These are phyloP conservation scores for Cardamine resedifolia DNA, from an alignment of 345 rosid genomes.

Conservation along the genomic window DNA sequence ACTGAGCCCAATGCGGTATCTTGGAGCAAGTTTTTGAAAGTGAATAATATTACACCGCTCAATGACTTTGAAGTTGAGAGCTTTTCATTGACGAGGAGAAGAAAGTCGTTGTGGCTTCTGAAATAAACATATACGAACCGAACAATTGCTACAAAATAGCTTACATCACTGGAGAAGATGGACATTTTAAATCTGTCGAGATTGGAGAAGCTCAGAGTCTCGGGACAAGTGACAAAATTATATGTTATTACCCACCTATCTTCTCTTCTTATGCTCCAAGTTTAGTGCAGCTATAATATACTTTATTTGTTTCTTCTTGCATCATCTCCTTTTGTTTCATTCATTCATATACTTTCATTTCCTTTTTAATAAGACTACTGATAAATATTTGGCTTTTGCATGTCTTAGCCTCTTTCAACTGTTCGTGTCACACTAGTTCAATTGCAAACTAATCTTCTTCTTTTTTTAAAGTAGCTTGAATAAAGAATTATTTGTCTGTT, in stretches of 20 bases:
- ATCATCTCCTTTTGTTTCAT: background rate
- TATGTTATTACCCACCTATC: background rate
- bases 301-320: background rate
- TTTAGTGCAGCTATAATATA: background rate
- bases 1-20: background rate
- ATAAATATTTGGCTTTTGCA: background rate
- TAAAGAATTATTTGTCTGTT: background rate
- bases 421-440: background rate
- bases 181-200: background rate
- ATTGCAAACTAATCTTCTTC: background rate
- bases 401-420: background rate
- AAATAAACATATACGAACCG: background rate
- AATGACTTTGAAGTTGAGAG: background rate
- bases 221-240: too few species aligned
- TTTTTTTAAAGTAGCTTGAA: background rate
- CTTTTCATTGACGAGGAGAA: slow-evolving; percentile 3
- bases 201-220: background rate
- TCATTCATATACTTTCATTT: background rate
- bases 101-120: background rate
- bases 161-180: background rate
- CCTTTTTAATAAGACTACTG: background rate
- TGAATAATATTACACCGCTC: background rate
- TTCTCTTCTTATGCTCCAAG: slow-evolving; percentile 7
- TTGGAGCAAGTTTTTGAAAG: background rate
- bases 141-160: background rate